phyloP scores from a whole-genome alignment of 495 filamentous ascomycete genomes.

The Recurvomyces mirabilis region DNA sequence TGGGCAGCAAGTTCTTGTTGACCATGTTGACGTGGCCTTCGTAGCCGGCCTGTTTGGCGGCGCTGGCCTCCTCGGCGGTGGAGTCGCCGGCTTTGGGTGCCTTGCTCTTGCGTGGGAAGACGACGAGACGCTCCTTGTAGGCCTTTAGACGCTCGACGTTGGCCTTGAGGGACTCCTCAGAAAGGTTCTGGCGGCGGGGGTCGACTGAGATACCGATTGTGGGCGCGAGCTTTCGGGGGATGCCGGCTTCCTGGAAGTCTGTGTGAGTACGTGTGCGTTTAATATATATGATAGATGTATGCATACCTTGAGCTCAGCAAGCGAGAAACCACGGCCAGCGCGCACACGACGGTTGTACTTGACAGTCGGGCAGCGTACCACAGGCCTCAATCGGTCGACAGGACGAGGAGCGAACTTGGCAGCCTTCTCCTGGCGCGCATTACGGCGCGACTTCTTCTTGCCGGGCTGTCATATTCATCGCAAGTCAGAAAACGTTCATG shows the following conservation, averaged over 20 bases:
- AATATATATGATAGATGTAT: background rate
- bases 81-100: constrained; percentile 84
- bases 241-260: constrained; percentile 68
- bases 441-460: constrained; percentile 80
- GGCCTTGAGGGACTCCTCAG: constrained; percentile 77
- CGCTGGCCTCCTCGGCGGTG: constrained; percentile 72
- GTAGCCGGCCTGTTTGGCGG: constrained; percentile 53
- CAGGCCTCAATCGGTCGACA: constrained; percentile 88
- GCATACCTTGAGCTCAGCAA: constrained; percentile 91
- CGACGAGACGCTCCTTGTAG: constrained; percentile 86
- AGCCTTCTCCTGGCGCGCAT: constrained; percentile 84
- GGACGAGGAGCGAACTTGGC: constrained; percentile 88
- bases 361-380: constrained; percentile 88
- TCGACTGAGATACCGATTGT: constrained; percentile 97
- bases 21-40: constrained; percentile 37
- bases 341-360: constrained; percentile 99
- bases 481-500: constrained; percentile 30
- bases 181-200: constrained; percentile 90
- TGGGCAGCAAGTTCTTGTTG: constrained; percentile 44
- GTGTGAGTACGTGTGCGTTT: background rate
- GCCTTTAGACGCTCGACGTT: constrained; percentile 95
- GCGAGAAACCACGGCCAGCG: constrained; percentile 91
- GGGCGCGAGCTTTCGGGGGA: constrained; percentile 83
- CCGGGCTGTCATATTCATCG: constrained; percentile 56
- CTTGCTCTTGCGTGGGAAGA: constrained; percentile 92